A percentile compares a stretch with the other conserved stretches of the same genome.
phyloP scores from a whole-genome alignment of 331 rosid genomes.

The Ulmus americana region DNA sequence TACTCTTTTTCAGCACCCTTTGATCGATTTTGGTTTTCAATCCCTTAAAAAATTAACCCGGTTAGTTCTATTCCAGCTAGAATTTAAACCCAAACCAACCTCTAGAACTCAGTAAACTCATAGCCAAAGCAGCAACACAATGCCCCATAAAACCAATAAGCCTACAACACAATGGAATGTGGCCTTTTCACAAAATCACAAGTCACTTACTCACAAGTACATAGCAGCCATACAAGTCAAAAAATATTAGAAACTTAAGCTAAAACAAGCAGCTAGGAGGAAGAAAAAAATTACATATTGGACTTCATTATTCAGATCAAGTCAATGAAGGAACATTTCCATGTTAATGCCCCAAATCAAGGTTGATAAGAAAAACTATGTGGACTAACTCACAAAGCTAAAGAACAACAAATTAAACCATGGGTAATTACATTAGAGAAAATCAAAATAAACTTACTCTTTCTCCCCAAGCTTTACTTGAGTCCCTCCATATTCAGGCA shows the following conservation, averaged over 20 bases:
- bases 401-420: neutral
- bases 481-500: slow-evolving; percentile 79
- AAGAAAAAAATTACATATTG: too few relatives aligned
- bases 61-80: neutral
- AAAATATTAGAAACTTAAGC: neutral
- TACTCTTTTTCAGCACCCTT: neutral
- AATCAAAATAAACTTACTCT: slow-evolving; percentile 27
- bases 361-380: neutral
- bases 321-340: too few relatives aligned
- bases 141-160: too few relatives aligned
- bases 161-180: neutral
- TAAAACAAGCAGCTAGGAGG: too few relatives aligned
- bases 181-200: neutral
- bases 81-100: neutral
- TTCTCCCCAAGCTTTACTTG: slow-evolving; percentile 65
- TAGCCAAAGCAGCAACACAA: too few relatives aligned
- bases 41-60: neutral
- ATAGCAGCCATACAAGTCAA: neutral
- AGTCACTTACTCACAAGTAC: neutral
- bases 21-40: neutral
- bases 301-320: too few relatives aligned
- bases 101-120: neutral
- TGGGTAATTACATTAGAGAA: neutral
- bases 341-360: neutral
- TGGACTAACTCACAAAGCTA: neutral